Base-by-base conservation (phyloP, 1,284 basidiomycete genomes). In the Tetrapyrgos nigripes region DNA sequence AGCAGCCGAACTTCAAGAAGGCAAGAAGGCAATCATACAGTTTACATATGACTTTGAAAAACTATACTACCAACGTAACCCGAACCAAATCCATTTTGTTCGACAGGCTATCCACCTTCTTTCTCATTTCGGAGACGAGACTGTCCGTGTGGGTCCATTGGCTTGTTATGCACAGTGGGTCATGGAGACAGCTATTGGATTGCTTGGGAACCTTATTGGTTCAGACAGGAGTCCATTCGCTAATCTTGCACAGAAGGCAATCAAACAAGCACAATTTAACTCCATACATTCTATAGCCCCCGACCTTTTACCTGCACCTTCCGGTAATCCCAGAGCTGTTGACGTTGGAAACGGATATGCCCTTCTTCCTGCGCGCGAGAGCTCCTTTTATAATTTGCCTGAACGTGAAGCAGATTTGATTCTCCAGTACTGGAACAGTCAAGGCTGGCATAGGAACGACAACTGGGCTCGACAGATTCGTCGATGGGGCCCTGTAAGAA, bases 161-260 rank as follows among this genome's bases (percentile, higher is more conserved):
- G 53, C 49, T 6, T 60, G 49, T 27, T 59, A 48, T 27, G 58
- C 65, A 4, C 72, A 72, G 50, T 72, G 64, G 31, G 60, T 60
- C 2, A 64, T 73, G 33, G 70, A 72, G 48, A 55, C 59, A 8
- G 67, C 65, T 0, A 72, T 74, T 23, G 70, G 72, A 0, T 68
- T 68, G 45, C 64, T 73, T 9, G 64, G 62, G 1, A 51, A 65
- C 21, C 64, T 71, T 35, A 60, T 73, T 10, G 29, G 50, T 3
- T 66, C 70, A 45, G 71, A 64, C 13, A 66, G 63, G 2, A 66
- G 69, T 26, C 62, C 68, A 1, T 73, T 62, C 29, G 58, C 62
- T 0, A 71, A 74, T 45, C 64, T 73, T 4, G 47, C 66, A 3
- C 48, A 67, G 37, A 58, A 62, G 13, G 66, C 29, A 5, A 17